Evolutionary conservation across 345 rosid species (phyloP), one percentile per base, ranked within the genome.

Genomic region (Raphanus sativus): DNA sequence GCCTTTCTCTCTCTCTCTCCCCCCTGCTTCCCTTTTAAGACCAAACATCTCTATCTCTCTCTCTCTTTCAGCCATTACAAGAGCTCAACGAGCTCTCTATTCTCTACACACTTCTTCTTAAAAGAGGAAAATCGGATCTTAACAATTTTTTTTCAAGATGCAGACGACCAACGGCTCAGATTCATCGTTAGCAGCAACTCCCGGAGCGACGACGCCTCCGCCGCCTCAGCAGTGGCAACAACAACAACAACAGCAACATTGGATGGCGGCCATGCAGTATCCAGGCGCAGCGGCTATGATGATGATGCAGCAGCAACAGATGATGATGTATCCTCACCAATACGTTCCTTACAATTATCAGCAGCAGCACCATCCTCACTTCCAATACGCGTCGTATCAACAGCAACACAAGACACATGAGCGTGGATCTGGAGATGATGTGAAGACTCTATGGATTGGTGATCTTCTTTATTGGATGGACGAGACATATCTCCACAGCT

Each of bases 391-490:
- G 9, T 11, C 75, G 15, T 65, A 70, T 34, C 34, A 71, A 4
- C 69, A 55, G 2, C 82, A 73, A 0, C 71, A 75, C 1, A 80
- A 80, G 55, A 1, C 3, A 30, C 75, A 77, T 21, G 81, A 77
- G 61, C 88, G 75, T 24, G 77, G 73, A 73, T 78, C 86, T 71
- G 59, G 77, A 3, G 97, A 89, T 26, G 95, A 91, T 73, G 85
- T 84, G 0, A 92, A 89, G 84, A 90, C 96, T 36, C 68, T 92
- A 8, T 92, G 97, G 97, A 82, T 92, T 15, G 97, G 97, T 67
- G 97, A 92, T 77, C 83, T 92, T 84, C 89, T 87, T 75, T 87
- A 86, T 83, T 92, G 97, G 97, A 92, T 92, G 97, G 97, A 92
- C 71, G 97, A 92, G 83, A 80, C 88, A 77, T 92, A 90, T 75